Percentiles rank a stretch among this genome's conserved stretches.
Conservation (phyloP, 495 filamentous ascomycete species). For the Aspergillus ostianus region DNA sequence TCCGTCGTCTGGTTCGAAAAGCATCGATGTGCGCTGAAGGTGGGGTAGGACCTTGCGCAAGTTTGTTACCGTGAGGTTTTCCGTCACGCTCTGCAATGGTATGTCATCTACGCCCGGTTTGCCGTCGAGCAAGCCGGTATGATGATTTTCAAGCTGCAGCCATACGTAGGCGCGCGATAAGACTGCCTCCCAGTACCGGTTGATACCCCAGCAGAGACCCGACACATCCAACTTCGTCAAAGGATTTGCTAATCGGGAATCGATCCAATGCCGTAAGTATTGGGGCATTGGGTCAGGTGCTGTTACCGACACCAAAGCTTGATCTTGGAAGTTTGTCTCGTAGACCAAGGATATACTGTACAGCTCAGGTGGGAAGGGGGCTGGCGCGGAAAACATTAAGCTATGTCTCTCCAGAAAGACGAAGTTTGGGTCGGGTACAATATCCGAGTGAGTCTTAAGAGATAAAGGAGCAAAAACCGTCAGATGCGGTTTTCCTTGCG, state of each 20-base stretch:
- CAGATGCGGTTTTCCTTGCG: slow-evolving; percentile 33
- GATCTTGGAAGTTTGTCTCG: slow-evolving; percentile 40
- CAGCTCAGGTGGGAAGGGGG: slow-evolving; percentile 37
- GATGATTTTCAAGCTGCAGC: slow-evolving; percentile 33
- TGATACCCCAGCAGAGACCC: slow-evolving; percentile 45
- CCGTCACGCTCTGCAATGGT: slow-evolving; percentile 1
- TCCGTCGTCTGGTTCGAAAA: slow-evolving; percentile 28
- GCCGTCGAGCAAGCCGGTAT: slow-evolving; percentile 15
- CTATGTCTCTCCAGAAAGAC: slow-evolving; percentile 35
- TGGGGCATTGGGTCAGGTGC: slow-evolving; percentile 28
- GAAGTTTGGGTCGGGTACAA: slow-evolving; percentile 16
- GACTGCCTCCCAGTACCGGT: slow-evolving; percentile 43
- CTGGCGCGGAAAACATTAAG: slow-evolving; percentile 34
- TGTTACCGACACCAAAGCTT: slow-evolving; percentile 33
- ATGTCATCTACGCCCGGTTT: neutral
- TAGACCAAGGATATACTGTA: slow-evolving; percentile 39
- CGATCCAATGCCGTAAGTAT: slow-evolving; percentile 41
- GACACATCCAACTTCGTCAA: slow-evolving; percentile 41
- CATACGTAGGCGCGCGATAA: slow-evolving; percentile 40
- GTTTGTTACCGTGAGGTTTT: slow-evolving; percentile 22
- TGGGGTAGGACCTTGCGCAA: slow-evolving; percentile 36
- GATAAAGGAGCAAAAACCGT: slow-evolving; percentile 38
- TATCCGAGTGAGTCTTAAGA: slow-evolving; percentile 30
- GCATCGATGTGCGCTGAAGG: slow-evolving; percentile 40
- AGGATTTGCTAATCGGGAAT: slow-evolving; percentile 33